Evolutionary conservation across 495 filamentous ascomycete species (phyloP).

Genomic region (Physcia stellaris): DNA sequence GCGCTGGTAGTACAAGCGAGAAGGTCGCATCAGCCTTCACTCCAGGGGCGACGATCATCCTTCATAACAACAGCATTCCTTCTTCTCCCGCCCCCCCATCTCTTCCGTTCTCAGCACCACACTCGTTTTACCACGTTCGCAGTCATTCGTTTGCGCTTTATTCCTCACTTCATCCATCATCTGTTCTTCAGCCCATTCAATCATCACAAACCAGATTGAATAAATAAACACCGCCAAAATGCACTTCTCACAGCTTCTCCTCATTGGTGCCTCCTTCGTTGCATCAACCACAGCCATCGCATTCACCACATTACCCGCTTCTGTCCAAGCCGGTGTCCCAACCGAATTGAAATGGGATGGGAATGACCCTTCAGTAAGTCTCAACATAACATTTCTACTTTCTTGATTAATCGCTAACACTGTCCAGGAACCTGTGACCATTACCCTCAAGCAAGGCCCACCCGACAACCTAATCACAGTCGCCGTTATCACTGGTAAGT

Average conservation of each 20-base stretch:
- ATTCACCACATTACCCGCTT: slow-evolving; percentile 31
- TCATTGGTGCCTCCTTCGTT: slow-evolving; percentile 24
- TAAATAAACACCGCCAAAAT: no score
- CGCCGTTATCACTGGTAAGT: slow-evolving; percentile 21
- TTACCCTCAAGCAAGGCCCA: slow-evolving; percentile 31
- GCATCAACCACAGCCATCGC: slow-evolving; percentile 18
- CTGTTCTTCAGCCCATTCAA: no score
- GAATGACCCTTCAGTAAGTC: slow-evolving; percentile 21
- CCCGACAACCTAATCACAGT: slow-evolving; percentile 27
- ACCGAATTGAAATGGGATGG: slow-evolving; percentile 30
- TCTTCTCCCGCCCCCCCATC: no score
- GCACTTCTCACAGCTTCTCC: slow-evolving; percentile 20
- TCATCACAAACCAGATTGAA: no score
- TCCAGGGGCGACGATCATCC: no score
- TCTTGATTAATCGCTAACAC: background rate
- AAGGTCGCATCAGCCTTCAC: no score
- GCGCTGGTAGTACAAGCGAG: no score
- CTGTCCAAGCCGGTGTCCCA: slow-evolving; percentile 26
- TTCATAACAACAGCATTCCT: no score
- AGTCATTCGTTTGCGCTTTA: no score
- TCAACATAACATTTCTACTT: background rate
- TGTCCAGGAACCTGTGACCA: slow-evolving; percentile 24
- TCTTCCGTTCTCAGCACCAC: no score
- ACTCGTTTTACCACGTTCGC: no score
- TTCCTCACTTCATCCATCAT: no score